These are phyloP conservation scores for Pyrenophora graminea DNA, from an alignment of 2,329 filamentous ascomycete species.

Conservation along the genomic window DNA sequence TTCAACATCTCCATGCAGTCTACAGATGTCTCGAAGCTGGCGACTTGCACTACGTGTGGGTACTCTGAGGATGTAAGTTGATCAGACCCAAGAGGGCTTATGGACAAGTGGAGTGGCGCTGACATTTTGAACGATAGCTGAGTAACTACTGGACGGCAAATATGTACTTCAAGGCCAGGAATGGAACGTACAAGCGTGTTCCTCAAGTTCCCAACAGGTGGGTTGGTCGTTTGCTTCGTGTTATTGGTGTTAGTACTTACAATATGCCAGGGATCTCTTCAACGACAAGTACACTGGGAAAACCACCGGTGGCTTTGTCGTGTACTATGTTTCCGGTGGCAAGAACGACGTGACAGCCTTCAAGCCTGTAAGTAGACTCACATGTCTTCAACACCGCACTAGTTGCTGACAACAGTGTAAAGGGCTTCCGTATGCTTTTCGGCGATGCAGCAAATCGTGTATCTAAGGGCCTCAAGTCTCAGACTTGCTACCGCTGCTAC, in stretches of 20 bases:
- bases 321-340: slow-evolving; percentile 54
- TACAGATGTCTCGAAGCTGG: slow-evolving; percentile 33
- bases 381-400: not conserved
- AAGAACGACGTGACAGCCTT: slow-evolving; percentile 51
- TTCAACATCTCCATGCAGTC: slow-evolving; percentile 53
- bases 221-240: not conserved
- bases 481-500: slow-evolving; percentile 55
- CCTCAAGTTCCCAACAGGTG: slow-evolving; percentile 34
- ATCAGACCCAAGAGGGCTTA: no score
- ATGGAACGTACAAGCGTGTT: slow-evolving; percentile 40
- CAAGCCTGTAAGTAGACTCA: slow-evolving; percentile 25
- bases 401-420: not conserved
- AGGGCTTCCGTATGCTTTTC: slow-evolving; percentile 55
- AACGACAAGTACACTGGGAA: slow-evolving; percentile 37
- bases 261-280: slow-evolving; percentile 41
- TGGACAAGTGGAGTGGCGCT: not conserved
- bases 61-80: slow-evolving; percentile 25
- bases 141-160: slow-evolving; percentile 43
- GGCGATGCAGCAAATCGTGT: slow-evolving; percentile 44
- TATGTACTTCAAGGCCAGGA: slow-evolving; percentile 40
- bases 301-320: slow-evolving; percentile 50
- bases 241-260: not conserved
- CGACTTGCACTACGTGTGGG: slow-evolving; percentile 50
- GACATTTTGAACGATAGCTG: slow-evolving; percentile 1
- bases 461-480: slow-evolving; percentile 26